Percentiles rank a stretch among this genome's conserved stretches.
Conservation (phyloP, 352 stramenopile genomes). For the Globisporangium emineosum region DNA sequence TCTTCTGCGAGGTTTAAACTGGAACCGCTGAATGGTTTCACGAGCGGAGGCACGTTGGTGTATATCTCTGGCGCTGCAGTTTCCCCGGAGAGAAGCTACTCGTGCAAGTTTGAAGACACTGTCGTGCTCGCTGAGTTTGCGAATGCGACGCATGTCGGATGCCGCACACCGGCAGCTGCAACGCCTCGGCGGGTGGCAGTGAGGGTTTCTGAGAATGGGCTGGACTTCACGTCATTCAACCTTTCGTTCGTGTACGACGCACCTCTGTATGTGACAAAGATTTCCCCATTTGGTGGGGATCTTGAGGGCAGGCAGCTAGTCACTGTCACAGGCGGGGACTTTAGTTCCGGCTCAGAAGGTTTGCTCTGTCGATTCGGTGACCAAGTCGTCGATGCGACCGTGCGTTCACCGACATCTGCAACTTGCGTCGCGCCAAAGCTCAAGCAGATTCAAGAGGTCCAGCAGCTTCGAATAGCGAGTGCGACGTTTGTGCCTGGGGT, state of each 20-base stretch:
- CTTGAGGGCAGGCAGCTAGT: slow-evolving; percentile 56
- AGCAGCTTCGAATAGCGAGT: slow-evolving; percentile 65
- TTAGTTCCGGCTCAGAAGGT: slow-evolving; percentile 36
- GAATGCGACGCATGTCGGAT: slow-evolving; percentile 55
- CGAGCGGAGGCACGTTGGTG: slow-evolving; percentile 53
- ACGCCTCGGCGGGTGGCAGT: slow-evolving; percentile 33
- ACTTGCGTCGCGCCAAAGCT: slow-evolving; percentile 67
- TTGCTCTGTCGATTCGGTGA: slow-evolving; percentile 89
- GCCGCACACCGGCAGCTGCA: slow-evolving; percentile 39
- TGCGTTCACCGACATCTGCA: slow-evolving; percentile 59
- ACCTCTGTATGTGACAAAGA: slow-evolving; percentile 42
- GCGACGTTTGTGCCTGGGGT: slow-evolving; percentile 43
- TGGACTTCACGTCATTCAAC: slow-evolving; percentile 50
- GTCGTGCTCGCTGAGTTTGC: slow-evolving; percentile 42
- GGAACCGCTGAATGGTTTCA: slow-evolving; percentile 35
- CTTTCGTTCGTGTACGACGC: slow-evolving; percentile 54
- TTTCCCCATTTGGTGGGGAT: slow-evolving; percentile 64
- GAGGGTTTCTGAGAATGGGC: slow-evolving; percentile 47
- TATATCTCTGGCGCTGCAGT: slow-evolving; percentile 37
- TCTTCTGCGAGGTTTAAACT: slow-evolving; percentile 26
- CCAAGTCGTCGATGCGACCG: slow-evolving; percentile 52
- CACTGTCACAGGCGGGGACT: slow-evolving; percentile 55
- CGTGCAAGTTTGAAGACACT: slow-evolving; percentile 49
- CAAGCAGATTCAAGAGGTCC: slow-evolving; percentile 72
- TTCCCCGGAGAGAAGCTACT: slow-evolving; percentile 26